Percentiles rank a stretch among this genome's conserved stretches.
Conservation (phyloP, 1,284 basidiomycete species). For the Rhodotorula sp. region DNA sequence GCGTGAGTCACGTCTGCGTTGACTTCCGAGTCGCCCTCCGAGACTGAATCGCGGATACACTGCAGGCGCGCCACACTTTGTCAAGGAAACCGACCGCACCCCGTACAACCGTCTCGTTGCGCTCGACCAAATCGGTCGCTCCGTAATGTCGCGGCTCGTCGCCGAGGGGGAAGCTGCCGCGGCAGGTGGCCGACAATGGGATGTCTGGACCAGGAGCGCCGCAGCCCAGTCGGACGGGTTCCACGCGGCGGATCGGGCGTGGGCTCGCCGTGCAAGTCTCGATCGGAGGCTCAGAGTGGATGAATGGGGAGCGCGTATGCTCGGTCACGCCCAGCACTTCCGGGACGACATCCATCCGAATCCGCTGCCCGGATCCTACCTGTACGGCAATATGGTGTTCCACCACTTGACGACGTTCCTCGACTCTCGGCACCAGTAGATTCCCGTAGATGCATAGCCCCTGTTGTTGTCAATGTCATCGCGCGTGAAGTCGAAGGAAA, state of each 20-base stretch:
- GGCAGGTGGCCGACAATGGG: slow-evolving; percentile 7
- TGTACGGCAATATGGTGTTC: slow-evolving; percentile 38
- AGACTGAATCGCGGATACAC: background rate
- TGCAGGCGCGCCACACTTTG: slow-evolving; percentile 28
- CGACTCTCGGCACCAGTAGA: background rate
- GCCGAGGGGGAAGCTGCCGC: slow-evolving; percentile 18
- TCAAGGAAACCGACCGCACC: slow-evolving; percentile 17
- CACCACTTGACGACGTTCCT: background rate
- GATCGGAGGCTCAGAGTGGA: slow-evolving; percentile 16
- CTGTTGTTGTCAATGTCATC: background rate
- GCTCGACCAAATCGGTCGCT: slow-evolving; percentile 33
- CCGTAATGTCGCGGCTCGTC: slow-evolving; percentile 20
- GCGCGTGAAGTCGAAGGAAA: background rate
- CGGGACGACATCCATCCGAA: slow-evolving; percentile 31
- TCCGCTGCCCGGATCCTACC: slow-evolving; percentile 25
- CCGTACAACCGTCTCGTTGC: slow-evolving; percentile 17
- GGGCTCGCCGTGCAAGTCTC: slow-evolving; percentile 7
- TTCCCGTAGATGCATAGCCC: background rate
- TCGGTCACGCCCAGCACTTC: slow-evolving; percentile 21
- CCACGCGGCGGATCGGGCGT: background rate
- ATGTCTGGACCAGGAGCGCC: slow-evolving; percentile 9
- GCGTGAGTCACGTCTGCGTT: slow-evolving; percentile 17
- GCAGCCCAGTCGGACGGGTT: background rate
- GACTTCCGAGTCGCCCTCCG: background rate
- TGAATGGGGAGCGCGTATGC: slow-evolving; percentile 32